These are phyloP conservation scores for Cercospora berteroae DNA, from an alignment of 2,329 filamentous ascomycete genomes.

Conservation along the genomic window DNA sequence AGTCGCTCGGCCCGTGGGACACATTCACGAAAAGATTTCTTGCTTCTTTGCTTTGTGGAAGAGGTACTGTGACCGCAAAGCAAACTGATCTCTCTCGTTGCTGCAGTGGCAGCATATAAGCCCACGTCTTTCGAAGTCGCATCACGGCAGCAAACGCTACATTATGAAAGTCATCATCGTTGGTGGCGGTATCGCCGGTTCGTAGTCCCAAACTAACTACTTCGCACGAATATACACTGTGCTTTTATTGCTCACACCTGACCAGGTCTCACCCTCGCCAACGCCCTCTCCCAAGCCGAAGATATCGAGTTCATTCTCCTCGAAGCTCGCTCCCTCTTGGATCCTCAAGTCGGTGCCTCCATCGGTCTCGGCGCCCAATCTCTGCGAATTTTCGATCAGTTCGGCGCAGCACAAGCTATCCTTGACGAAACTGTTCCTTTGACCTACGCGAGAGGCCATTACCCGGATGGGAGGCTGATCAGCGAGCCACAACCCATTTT, in stretches of 20 bases:
- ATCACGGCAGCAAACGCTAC: background rate
- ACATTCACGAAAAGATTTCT: background rate
- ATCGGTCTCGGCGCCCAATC: slow-evolving; percentile 49
- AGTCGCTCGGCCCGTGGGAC: background rate
- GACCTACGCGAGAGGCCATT: background rate
- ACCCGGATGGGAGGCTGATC: slow-evolving; percentile 12
- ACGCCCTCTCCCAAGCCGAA: slow-evolving; percentile 45
- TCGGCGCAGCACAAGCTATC: slow-evolving; percentile 39
- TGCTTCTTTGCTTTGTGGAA: background rate
- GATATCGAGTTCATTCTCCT: slow-evolving; percentile 52
- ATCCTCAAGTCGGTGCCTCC: slow-evolving; percentile 49
- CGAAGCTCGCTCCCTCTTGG: slow-evolving; percentile 45
- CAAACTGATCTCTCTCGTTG: background rate
- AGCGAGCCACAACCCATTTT: slow-evolving; percentile 6
- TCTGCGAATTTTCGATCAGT: slow-evolving; percentile 51
- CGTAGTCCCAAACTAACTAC: background rate
- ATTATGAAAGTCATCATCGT: slow-evolving; percentile 45
- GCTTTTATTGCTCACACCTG: too few species aligned
- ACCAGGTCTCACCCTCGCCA: slow-evolving; percentile 49
- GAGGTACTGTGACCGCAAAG: background rate
- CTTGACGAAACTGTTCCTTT: slow-evolving; percentile 18
- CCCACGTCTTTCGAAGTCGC: background rate
- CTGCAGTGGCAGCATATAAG: background rate
- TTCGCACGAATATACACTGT: too few species aligned
- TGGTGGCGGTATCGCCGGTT: slow-evolving; percentile 42